Conservation (phyloP, 495 filamentous ascomycete genomes). For the Penicillium chermesinum region DNA sequence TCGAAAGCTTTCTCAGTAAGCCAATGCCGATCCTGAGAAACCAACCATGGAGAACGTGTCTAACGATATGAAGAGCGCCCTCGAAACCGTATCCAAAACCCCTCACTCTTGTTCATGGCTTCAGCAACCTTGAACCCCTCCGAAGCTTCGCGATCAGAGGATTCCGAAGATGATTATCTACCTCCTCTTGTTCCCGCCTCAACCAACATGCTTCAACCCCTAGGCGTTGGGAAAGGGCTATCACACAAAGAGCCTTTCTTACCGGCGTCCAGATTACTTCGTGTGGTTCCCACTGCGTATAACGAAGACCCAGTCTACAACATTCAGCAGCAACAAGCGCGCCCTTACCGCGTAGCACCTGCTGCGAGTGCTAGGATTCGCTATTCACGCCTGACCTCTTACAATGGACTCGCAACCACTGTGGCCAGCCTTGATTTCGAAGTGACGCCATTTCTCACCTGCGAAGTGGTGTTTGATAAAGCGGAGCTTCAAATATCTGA, state of each 20-base stretch:
- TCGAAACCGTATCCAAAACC: constrained; percentile 70
- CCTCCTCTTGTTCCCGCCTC: constrained; percentile 69
- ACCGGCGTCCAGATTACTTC: constrained; percentile 72
- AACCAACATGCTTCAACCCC: constrained; percentile 75
- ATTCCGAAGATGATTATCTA: constrained; percentile 65
- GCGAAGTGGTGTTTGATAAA: constrained; percentile 62
- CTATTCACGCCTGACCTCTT: constrained; percentile 67
- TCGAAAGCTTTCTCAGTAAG: constrained; percentile 66
- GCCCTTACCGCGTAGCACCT: constrained; percentile 68
- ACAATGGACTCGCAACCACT: constrained; percentile 58
- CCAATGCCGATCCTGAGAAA: neutral
- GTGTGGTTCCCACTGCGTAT: constrained; percentile 63
- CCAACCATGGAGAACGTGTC: neutral
- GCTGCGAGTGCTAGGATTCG: constrained; percentile 79
- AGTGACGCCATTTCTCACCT: constrained; percentile 75
- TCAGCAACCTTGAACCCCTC: constrained; percentile 61
- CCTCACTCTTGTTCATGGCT: constrained; percentile 70
- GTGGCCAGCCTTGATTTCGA: constrained; percentile 84
- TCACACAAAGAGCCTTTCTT: constrained; percentile 64
- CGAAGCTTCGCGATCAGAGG: constrained; percentile 43
- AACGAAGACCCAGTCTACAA: constrained; percentile 58
- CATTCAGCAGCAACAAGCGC: constrained; percentile 54
- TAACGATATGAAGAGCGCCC: constrained; percentile 52
- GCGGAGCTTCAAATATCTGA: constrained; percentile 61
- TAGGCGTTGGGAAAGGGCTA: constrained; percentile 64